Evolutionary conservation across 768 basidiomycete genomes (phyloP).

Genomic region (Multifurca ochricompacta): DNA sequence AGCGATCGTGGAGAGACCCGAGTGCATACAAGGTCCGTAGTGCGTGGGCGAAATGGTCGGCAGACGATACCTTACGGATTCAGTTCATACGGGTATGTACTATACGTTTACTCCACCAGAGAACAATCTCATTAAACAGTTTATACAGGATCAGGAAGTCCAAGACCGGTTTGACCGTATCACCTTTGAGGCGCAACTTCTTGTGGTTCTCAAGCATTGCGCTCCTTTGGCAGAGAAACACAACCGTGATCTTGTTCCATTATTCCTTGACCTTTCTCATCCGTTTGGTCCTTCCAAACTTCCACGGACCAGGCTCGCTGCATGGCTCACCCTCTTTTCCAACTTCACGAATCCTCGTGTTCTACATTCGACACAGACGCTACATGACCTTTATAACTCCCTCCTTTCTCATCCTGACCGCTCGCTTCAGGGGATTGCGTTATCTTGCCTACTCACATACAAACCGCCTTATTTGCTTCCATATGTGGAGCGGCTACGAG

Average conservation of each 20-base stretch:
- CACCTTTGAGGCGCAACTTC: conserved; percentile 77
- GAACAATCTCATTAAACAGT: not conserved
- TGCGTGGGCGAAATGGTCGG: conserved; percentile 43
- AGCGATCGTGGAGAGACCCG: conserved; percentile 72
- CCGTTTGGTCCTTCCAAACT: conserved; percentile 36
- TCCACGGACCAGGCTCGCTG: conserved; percentile 52
- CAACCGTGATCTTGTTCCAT: conserved; percentile 77
- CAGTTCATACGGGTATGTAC: conserved; percentile 31
- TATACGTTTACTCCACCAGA: not conserved
- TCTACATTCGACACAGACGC: conserved; percentile 54
- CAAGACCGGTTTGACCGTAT: conserved; percentile 59
- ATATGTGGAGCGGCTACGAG: conserved; percentile 57
- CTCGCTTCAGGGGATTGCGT: conserved; percentile 61
- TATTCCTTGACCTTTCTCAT: conserved; percentile 53
- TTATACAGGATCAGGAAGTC: conserved; percentile 32
- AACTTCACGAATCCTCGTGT: conserved; percentile 95
- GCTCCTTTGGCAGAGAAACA: conserved; percentile 75
- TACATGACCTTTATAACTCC: conserved; percentile 60
- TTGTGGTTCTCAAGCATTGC: conserved; percentile 61
- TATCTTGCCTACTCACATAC: conserved; percentile 78
- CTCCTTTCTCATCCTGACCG: conserved; percentile 82
- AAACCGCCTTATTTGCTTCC: conserved; percentile 49
- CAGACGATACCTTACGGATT: conserved; percentile 24
- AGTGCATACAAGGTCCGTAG: conserved; percentile 53
- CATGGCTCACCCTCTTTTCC: conserved; percentile 80